Conservation (phyloP, 768 basidiomycete genomes). For the Mycena polygramma region DNA sequence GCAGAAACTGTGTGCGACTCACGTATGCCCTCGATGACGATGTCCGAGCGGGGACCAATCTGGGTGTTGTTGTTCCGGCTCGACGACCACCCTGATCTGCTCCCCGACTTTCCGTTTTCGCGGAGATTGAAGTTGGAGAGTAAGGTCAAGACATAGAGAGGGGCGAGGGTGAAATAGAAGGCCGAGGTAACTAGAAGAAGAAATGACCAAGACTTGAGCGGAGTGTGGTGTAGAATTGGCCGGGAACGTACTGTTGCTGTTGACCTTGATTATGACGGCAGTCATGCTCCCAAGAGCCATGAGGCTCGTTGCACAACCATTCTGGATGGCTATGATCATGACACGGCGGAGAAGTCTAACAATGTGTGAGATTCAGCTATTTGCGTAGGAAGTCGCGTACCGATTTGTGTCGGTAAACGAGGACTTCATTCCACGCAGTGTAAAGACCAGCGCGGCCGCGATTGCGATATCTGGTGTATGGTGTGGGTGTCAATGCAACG, state of each 20-base stretch:
- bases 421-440: too few species aligned
- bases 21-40: neutral
- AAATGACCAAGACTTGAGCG: too few species aligned
- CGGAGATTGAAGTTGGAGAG: constrained; percentile 11
- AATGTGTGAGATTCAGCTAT: neutral
- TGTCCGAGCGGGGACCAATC: neutral
- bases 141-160: constrained; percentile 11
- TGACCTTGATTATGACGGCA: neutral
- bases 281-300: neutral
- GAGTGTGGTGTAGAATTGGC: too few species aligned
- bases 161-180: constrained; percentile 2
- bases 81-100: neutral
- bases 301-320: constrained; percentile 6
- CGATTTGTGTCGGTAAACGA: constrained; percentile 3
- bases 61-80: neutral
- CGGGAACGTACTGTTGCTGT: constrained; percentile 7
- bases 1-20: neutral
- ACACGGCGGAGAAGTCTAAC: constrained; percentile 15
- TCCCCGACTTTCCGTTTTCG: neutral
- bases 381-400: neutral
- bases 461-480: too few species aligned
- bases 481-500: too few species aligned
- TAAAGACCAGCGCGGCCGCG: too few species aligned
- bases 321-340: constrained; percentile 3
- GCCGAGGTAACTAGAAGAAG: neutral